Evolutionary conservation across 2,329 filamentous ascomycete genomes (phyloP), one percentile per base, ranked within the genome.

Genomic region (Eurotiales sp.): DNA sequence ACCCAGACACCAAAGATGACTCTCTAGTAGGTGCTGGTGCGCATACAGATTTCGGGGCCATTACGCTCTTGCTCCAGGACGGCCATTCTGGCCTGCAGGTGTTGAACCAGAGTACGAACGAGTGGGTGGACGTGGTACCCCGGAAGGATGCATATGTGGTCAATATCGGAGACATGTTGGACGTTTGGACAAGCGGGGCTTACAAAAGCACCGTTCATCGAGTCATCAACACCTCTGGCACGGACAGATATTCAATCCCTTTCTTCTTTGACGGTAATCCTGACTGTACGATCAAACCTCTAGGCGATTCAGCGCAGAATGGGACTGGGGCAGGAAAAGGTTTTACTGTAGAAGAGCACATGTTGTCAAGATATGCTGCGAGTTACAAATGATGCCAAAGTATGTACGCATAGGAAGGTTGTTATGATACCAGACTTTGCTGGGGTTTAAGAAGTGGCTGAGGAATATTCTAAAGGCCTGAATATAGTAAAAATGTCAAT

Each of bases 151-250:
- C 75, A 1, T 76, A 75, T 36, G 77, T 81, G 0, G 73, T 81
- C 54, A 81, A 80, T 56, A 59, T 78, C 12, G 77, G 75, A 25
- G 75, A 80, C 54, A 69, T 80, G 58, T 64, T 80, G 54, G 66
- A 68, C 55, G 60, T 69, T 11, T 79, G 77, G 76, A 81, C 78
- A 12, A 75, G 76, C 48, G 73, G 75, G 14, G 64, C 47, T 19
- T 83, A 80, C 65, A 76, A 74, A 59, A 78, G 74, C 58, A 80
- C 73, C 44, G 62, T 79, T 3, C 80, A 83, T 59, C 69, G 79
- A 7, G 80, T 83, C 22, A 75, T 82, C 56, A 82, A 82, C 65
- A 69, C 70, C 39, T 74, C 72, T 2, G 69, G 68, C 1, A 66
- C 64, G 39, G 65, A 71, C 52, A 52, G 68, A 3, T 69, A 70